Conservation (phyloP, 2,329 filamentous ascomycete genomes). For the Aspergillus luchuensis region DNA sequence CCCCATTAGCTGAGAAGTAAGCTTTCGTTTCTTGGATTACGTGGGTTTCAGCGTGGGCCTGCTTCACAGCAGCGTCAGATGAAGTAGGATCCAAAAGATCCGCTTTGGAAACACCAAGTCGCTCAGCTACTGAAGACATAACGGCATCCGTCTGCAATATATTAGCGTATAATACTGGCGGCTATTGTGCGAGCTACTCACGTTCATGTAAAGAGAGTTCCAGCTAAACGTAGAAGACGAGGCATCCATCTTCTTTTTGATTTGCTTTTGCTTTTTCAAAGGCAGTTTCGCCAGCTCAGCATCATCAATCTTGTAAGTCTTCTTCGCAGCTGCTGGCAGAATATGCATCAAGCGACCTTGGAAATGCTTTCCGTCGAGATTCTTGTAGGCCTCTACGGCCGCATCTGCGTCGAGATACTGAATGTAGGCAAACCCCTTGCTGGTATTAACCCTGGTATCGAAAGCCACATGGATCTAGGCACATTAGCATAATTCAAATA, state of each 20-base stretch:
- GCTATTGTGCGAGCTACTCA: constrained; percentile 41
- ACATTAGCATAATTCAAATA: constrained; percentile 45
- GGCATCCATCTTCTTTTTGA: constrained; percentile 81
- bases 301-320: constrained; percentile 80
- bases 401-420: constrained; percentile 72
- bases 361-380: constrained; percentile 81
- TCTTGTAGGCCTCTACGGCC: constrained; percentile 76
- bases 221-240: constrained; percentile 83
- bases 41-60: constrained; percentile 93
- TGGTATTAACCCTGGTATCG: constrained; percentile 67
- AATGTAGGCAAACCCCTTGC: constrained; percentile 89
- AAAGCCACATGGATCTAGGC: constrained; percentile 81
- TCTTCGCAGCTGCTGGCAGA: constrained; percentile 79
- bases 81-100: constrained; percentile 95
- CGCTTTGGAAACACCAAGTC: constrained; percentile 85
- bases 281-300: constrained; percentile 88
- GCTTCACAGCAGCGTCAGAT: constrained; percentile 90
- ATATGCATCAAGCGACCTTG: constrained; percentile 92
- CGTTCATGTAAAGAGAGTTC: constrained; percentile 99
- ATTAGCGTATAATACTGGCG: constrained; percentile 23
- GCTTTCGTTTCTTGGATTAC: constrained; percentile 95
- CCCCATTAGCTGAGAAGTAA: constrained; percentile 84
- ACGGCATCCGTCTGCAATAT: constrained; percentile 70
- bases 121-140: constrained; percentile 81
- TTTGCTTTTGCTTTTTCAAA: constrained; percentile 89